Base-by-base conservation (phyloP, 495 filamentous ascomycete species). In the Tuber microsphaerosporum region DNA sequence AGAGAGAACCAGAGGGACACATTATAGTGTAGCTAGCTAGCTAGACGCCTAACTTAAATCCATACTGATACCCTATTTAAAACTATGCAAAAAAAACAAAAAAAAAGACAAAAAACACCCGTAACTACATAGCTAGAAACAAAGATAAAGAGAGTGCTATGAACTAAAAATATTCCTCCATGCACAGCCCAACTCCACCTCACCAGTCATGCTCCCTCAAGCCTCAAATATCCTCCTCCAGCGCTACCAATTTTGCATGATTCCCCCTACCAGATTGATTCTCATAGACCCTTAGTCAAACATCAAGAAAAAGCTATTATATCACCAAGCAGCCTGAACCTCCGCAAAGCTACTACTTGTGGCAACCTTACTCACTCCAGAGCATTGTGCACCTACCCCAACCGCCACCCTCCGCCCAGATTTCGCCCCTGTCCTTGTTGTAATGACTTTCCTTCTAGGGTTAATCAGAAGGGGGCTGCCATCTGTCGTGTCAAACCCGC, bases 281-380 rank as follows among this genome's bases (percentile, higher is more conserved):
- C 56, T 31, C 14, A 65, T 31, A 65, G n/a, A 65, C 34, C 26
- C 0, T 17, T 65, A 5, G 26, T 65, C 14, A 34, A 31, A n/a
- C 14, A 34, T 34, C 14, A 19, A 7, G 26, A 34, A 65, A 65
- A 65, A 65, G n/a, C 26, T 7, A 1, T 37, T 37, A 37, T 37
- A 65, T 65, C 26, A 65, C 56, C 56, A 65, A 65, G 56, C 56
- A 34, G 56, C 56, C 26, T 65, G 56, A 65, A 65, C 56, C 31
- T 65, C 56, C 7, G 26, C 26, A 65, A 65, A 65, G 56, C 56
- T 65, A 8, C 56, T 65, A 8, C 56, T 65, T 4, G 12, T 65
- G 3, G 31, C 56, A 19, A 14, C 56, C 26, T 65, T 65, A 34
- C 56, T 16, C 56, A 17, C 14, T 26, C 56, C 56, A 31, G 56